Base-by-base conservation (phyloP, 495 filamentous ascomycete genomes). In the Cercophora scortea region DNA sequence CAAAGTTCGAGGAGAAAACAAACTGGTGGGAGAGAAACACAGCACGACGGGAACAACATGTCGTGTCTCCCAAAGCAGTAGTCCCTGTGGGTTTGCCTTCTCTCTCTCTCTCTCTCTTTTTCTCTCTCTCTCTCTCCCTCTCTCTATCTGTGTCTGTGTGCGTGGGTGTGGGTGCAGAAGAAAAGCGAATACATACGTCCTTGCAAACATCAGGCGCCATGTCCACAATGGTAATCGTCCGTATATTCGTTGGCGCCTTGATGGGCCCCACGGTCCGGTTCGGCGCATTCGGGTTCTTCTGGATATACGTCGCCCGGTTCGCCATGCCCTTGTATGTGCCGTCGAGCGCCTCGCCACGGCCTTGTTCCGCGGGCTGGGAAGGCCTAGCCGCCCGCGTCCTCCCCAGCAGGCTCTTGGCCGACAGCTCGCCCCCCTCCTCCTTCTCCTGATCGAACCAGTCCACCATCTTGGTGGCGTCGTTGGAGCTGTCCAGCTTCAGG, bases 141-240 rank as follows among this genome's bases (percentile, higher is more conserved):
- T n/a, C n/a, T n/a, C n/a, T n/a, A n/a, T n/a, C n/a, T n/a, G n/a
- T n/a, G n/a, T n/a, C n/a, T 39, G 8, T 39, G 36, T 8, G 8
- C 8, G 8, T 43, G 10, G 41, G 7, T 6, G 10, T 43, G 18
- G 17, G 11, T 17, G 32, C 34, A 8, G 9, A 6, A 0, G 12
- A 47, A 13, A 13, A 45, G 34, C 11, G 16, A 17, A 2, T 10
- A 54, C 55, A 38, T 42, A 58, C 47, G 66, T 97, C 93, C 67
- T 96, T 97, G 66, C 93, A 97, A 12, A 95, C 88, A 61, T 96
- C 92, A 0, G 94, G 92, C 32, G 89, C 85, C 67, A 88, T 96
- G 61, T 97, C 93, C 36, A 82, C 95, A 13, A 90, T 80, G 0
- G 90, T 97, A 49, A 94, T 85, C 3, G 87, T 96, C 32, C 93